Conservation (phyloP, 2,329 filamentous ascomycete species). For the Trichoderma arundinaceum region DNA sequence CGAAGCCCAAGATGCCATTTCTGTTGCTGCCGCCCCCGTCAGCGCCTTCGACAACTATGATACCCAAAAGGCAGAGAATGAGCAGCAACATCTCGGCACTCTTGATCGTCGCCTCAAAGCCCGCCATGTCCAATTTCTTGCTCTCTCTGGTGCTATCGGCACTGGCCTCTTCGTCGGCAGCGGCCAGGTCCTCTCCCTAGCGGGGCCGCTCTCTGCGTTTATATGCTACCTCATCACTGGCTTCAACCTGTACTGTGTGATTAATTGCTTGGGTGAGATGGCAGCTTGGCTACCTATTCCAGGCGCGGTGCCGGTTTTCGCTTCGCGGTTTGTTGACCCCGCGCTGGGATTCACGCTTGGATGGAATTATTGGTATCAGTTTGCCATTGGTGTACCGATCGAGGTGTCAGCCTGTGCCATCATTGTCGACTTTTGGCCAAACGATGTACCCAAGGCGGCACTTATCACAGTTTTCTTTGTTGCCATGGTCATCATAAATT, state of each 20-base stretch:
- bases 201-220: constrained; percentile 50
- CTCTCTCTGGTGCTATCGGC: constrained; percentile 50
- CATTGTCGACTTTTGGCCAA: constrained; percentile 53
- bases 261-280: constrained; percentile 61
- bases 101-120: constrained; percentile 49
- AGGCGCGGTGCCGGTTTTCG: constrained; percentile 58
- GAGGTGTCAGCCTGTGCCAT: constrained; percentile 55
- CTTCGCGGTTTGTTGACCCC: constrained; percentile 54
- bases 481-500: constrained; percentile 48
- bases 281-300: constrained; percentile 66
- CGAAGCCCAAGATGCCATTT: constrained; percentile 27
- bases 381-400: constrained; percentile 56
- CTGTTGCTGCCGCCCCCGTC: constrained; percentile 15
- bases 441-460: constrained; percentile 39
- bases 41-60: constrained; percentile 10
- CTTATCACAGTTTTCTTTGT: constrained; percentile 48
- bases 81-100: constrained; percentile 43
- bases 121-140: constrained; percentile 51
- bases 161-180: constrained; percentile 54
- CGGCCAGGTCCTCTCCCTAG: constrained; percentile 51
- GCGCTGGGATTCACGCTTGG: constrained; percentile 54
- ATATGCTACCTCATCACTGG: constrained; percentile 52
- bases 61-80: constrained; percentile 29
- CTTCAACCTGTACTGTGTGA: constrained; percentile 55
- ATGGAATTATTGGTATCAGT: constrained; percentile 59